Conservation (phyloP, 208 protist species). For the Phytomonas francai region DNA sequence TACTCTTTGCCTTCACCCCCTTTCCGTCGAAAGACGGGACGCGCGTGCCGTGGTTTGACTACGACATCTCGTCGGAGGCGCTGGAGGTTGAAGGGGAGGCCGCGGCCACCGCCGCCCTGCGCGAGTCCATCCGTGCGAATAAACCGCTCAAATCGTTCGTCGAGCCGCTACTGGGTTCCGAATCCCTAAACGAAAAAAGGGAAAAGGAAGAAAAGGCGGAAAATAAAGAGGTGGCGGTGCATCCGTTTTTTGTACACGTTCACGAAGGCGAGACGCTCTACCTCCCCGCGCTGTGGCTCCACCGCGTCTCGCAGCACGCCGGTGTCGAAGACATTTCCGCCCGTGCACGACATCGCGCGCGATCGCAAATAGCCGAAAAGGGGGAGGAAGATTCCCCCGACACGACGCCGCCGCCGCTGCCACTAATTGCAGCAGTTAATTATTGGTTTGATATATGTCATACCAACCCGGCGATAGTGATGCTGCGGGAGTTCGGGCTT, state of each 20-base stretch:
- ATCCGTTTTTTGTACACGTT: conserved; percentile 69
- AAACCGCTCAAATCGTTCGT: conserved; percentile 4
- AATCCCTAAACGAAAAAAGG: not conserved
- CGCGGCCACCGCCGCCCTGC: conserved; percentile 15
- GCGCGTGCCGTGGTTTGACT: conserved; percentile 79
- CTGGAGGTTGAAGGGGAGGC: conserved; percentile 26
- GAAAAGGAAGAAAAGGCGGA: conserved; percentile 1
- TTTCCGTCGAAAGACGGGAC: conserved; percentile 52
- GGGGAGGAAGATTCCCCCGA: not conserved
- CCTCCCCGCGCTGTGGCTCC: conserved; percentile 86
- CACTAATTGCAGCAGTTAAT: conserved; percentile 87
- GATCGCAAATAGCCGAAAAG: not conserved
- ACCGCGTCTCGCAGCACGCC: conserved; percentile 81
- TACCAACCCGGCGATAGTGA: conserved; percentile 66
- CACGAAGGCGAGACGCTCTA: conserved; percentile 85
- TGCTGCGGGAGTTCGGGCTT: conserved; percentile 78
- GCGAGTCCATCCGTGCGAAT: conserved; percentile 2
- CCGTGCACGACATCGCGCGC: conserved; percentile 10
- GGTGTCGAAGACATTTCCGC: conserved; percentile 54
- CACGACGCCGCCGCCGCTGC: conserved; percentile 32
- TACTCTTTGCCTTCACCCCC: conserved; percentile 32
- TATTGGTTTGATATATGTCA: conserved; percentile 93
- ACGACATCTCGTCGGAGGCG: conserved; percentile 59
- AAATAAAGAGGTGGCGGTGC: conserved; percentile 19
- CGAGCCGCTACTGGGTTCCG: not conserved